These are phyloP conservation scores for Lasiodiplodia hormozganensis DNA, from an alignment of 2,329 filamentous ascomycete genomes.

Conservation along the genomic window DNA sequence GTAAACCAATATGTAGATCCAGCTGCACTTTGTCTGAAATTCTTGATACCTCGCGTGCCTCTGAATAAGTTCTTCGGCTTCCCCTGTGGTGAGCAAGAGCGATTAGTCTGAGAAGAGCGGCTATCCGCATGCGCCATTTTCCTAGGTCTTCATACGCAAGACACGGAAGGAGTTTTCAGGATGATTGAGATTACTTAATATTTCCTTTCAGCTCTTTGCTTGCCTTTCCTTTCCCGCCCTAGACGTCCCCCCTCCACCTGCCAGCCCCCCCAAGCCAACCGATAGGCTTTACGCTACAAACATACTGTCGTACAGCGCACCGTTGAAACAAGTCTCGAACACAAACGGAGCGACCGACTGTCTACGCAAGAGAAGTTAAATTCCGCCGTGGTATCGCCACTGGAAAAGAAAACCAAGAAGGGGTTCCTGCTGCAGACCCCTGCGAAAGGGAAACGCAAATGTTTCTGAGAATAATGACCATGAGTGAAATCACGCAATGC, in stretches of 20 bases:
- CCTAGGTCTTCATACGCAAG: background rate
- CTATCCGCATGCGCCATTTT: background rate
- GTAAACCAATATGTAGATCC: background rate
- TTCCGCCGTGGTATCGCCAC: conserved; percentile 22
- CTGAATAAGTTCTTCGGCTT: background rate
- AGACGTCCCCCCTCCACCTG: background rate
- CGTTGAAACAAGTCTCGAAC: background rate
- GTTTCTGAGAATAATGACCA: background rate
- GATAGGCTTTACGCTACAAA: conserved; percentile 8
- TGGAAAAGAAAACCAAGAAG: background rate
- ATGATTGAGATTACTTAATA: background rate
- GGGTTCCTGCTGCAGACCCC: background rate
- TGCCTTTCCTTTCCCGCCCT: background rate
- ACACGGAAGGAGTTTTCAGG: background rate
- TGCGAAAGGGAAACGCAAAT: background rate
- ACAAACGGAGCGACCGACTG: conserved; percentile 12
- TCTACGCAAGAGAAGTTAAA: conserved; percentile 14
- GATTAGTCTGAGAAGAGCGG: background rate
- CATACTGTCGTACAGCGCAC: conserved; percentile 1
- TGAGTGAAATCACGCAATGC: background rate
- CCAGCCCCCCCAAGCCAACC: conserved; percentile 2
- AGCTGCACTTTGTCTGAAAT: no score
- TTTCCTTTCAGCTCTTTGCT: background rate
- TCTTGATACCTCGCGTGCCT: no score
- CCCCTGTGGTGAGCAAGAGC: background rate